A percentile compares a stretch with the other conserved stretches of the same genome.
These are phyloP conservation scores for Zygosaccharomyces lentus DNA, from an alignment of 805 yeast genomes.

Conservation along the genomic window DNA sequence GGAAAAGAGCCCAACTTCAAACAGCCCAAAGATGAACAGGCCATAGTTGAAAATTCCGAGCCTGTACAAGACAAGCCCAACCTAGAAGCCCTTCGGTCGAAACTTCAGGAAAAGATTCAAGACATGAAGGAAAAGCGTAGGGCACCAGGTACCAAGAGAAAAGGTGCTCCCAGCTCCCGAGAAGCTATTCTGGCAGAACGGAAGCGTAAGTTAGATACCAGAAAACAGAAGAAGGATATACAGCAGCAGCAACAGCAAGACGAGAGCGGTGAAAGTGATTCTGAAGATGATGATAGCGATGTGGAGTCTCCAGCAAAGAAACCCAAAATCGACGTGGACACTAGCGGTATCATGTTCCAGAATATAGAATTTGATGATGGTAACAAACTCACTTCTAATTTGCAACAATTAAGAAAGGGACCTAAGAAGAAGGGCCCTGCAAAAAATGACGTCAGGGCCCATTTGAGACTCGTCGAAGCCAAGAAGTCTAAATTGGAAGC, in stretches of 20 bases:
- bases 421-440: conserved; percentile 72
- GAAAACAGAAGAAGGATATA: conserved; percentile 40
- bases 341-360: conserved; percentile 52
- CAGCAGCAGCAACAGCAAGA: conserved; percentile 36
- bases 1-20: conserved; percentile 18
- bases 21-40: conserved; percentile 17
- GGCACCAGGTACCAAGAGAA: conserved; percentile 80
- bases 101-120: conserved; percentile 69
- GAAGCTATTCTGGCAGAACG: conserved; percentile 74
- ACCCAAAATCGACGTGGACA: conserved; percentile 38
- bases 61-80: conserved; percentile 43
- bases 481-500: conserved; percentile 60
- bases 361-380: conserved; percentile 83
- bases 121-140: conserved; percentile 73
- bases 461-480: conserved; percentile 67
- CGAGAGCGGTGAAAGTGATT: conserved; percentile 30
- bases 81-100: conserved; percentile 67
- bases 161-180: conserved; percentile 81
- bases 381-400: conserved; percentile 69
- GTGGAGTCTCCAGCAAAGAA: conserved; percentile 23
- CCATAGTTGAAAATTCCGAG: conserved; percentile 17
- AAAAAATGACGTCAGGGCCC: conserved; percentile 78
- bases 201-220: conserved; percentile 38
- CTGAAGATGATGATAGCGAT: conserved; percentile 30
- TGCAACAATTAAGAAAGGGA: conserved; percentile 50